Percentiles rank a stretch among this genome's conserved stretches.
phyloP scores from a whole-genome alignment of 2,329 filamentous ascomycete genomes.

The Diaporthe humulicola region DNA sequence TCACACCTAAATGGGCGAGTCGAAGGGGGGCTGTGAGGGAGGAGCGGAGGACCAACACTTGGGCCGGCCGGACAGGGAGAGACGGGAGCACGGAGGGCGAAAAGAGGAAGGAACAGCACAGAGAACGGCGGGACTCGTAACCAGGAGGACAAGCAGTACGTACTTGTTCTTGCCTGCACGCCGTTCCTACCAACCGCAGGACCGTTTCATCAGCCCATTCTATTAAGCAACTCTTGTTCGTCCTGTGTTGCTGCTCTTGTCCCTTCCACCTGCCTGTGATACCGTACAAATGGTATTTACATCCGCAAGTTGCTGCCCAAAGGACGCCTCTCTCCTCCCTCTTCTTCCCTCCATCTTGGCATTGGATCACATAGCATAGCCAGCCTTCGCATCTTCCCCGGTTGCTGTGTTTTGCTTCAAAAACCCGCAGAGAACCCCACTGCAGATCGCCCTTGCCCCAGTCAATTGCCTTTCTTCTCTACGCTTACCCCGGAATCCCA shows the following conservation, averaged over 20 bases:
- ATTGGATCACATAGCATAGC: slow-evolving; percentile 6
- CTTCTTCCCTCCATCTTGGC: neutral
- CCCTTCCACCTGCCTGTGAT: neutral
- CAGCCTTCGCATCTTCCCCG: neutral
- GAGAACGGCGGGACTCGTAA: neutral
- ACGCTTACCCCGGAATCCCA: slow-evolving; percentile 10
- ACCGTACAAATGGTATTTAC: slow-evolving; percentile 15
- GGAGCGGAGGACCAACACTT: slow-evolving; percentile 2
- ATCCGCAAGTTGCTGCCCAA: slow-evolving; percentile 23
- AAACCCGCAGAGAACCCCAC: slow-evolving; percentile 3
- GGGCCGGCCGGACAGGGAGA: neutral
- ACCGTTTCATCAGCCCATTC: slow-evolving; percentile 7
- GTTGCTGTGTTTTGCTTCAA: neutral
- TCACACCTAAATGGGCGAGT: neutral
- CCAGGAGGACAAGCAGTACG: neutral
- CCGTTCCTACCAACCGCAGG: no score
- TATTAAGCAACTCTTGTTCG: neutral
- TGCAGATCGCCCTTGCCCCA: slow-evolving; percentile 20
- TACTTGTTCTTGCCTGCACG: neutral
- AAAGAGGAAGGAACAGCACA: neutral
- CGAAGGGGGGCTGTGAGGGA: neutral
- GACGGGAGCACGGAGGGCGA: neutral
- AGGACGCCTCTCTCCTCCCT: neutral
- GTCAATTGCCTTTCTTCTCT: slow-evolving; percentile 3
- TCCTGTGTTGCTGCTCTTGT: slow-evolving; percentile 2